Base-by-base conservation (phyloP, 257 asterid genomes). In the Catharanthus roseus region DNA sequence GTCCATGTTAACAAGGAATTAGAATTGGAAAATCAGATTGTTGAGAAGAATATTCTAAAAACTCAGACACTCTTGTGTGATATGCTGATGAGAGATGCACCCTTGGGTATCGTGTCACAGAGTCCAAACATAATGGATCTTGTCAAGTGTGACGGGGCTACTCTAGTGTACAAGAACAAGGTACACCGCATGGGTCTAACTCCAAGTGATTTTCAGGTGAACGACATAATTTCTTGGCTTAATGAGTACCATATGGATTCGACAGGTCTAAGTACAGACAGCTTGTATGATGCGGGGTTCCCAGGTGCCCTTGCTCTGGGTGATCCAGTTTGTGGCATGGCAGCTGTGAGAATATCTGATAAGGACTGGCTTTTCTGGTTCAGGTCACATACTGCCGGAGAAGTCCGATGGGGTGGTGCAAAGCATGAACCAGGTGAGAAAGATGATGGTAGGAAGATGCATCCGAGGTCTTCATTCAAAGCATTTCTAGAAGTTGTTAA, bases 361-460 rank as follows among this genome's bases (percentile, higher is more conserved):
- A 83, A 72, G 54, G 99, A 91, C 73, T 91, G 96, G 99, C 92
- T 93, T 24, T 89, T 93, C 80, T 93, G 99, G 99, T 93, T 88
- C 79, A 82, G 99, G 70, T 85, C 96, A 24, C 97, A 91, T 79
- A 85, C 97, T 24, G 99, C 97, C 42, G 86, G 88, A 0, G 97
- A 86, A 71, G 74, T 91, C 55, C 87, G 91, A 31, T 93, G 97
- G 97, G 96, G 96, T 56, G 96, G 98, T 24, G 97, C 96, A 3
- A 93, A 93, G 80, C 97, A 93, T 26, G 96, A 89, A 64, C 84
- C 74, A 0, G 91, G 82, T 8, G 91, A 89, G 51, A 82, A 84
- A 83, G 98, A 91, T 68, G 97, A 91, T 66, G 96, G 95, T 11
- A 74, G 84, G 77, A 89, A 84, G 83, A 86, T 93, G 96, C 98